Evolutionary conservation across 306 rosid genomes (phyloP).

Genomic region (Benincasa hispida): DNA sequence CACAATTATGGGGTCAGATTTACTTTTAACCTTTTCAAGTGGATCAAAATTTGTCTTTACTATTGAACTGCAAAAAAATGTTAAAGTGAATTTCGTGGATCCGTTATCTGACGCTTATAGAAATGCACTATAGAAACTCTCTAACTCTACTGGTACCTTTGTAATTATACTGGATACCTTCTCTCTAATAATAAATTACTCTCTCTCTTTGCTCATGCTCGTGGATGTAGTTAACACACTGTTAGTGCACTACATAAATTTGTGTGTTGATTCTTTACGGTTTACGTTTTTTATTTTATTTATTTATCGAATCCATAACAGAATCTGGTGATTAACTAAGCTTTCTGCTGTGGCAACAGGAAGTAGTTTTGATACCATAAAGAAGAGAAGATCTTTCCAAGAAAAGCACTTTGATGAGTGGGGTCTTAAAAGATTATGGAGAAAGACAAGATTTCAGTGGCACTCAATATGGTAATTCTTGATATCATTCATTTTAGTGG

Average conservation of each 20-base stretch:
- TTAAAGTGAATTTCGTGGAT: neutral
- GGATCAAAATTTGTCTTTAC: neutral
- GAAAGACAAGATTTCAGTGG: conserved; percentile 15
- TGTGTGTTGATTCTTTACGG: too few species aligned
- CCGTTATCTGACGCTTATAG: too few species aligned
- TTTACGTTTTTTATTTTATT: too few species aligned
- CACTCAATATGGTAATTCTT: neutral
- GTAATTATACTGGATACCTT: too few species aligned
- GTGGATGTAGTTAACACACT: too few species aligned
- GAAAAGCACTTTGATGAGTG: neutral
- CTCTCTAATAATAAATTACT: too few species aligned
- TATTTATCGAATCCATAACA: neutral
- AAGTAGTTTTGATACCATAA: conserved; percentile 9
- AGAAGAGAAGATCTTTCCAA: conserved; percentile 16
- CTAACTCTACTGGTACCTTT: too few species aligned
- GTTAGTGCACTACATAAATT: too few species aligned
- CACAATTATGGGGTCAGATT: neutral
- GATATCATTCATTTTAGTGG: conserved; percentile 5
- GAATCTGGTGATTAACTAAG: neutral
- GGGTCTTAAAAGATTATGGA: conserved; percentile 5
- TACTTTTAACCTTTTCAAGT: neutral
- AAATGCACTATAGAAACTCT: too few species aligned
- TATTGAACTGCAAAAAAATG: neutral
- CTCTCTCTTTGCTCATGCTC: too few species aligned
- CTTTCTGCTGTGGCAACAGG: neutral